Evolutionary conservation across 2,329 filamentous ascomycete species (phyloP).

Genomic region (Penicillium rolfsii): DNA sequence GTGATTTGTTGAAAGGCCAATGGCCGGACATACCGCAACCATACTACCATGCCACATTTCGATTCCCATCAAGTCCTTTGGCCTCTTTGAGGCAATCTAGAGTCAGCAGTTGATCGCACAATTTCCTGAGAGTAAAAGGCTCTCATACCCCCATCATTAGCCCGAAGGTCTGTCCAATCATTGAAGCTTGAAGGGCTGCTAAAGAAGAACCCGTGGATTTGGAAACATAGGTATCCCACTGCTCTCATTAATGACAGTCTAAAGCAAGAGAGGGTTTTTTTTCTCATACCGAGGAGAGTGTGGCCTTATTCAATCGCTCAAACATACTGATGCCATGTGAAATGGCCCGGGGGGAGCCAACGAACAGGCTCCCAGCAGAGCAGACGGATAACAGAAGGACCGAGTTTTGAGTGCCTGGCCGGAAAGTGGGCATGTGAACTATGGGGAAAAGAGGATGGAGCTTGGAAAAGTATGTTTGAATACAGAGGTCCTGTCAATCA

Average conservation of each 20-base stretch:
- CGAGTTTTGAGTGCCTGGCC: slow-evolving; percentile 22
- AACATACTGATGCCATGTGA: slow-evolving; percentile 30
- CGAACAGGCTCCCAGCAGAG: slow-evolving; percentile 28
- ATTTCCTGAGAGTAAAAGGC: too few species aligned
- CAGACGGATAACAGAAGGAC: slow-evolving; percentile 32
- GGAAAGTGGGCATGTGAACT: slow-evolving; percentile 30
- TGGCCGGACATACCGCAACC: slow-evolving; percentile 11
- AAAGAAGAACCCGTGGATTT: slow-evolving; percentile 6
- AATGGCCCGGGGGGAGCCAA: slow-evolving; percentile 25
- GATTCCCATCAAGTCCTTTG: slow-evolving; percentile 16
- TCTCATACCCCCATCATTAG: slow-evolving; percentile 17
- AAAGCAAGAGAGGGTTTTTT: not conserved
- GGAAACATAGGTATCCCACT: slow-evolving; percentile 25
- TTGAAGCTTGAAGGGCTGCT: slow-evolving; percentile 15
- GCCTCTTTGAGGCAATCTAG: slow-evolving; percentile 8
- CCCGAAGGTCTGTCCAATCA: slow-evolving; percentile 19
- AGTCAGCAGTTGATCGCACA: not conserved
- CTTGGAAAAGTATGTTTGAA: slow-evolving; percentile 31
- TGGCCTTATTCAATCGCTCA: slow-evolving; percentile 32
- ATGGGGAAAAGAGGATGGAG: slow-evolving; percentile 31
- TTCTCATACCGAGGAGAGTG: slow-evolving; percentile 20
- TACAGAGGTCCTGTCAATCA: slow-evolving; percentile 26
- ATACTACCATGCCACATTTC: slow-evolving; percentile 19
- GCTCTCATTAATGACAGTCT: not conserved
- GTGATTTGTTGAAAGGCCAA: too few species aligned